Evolutionary conservation across 208 protist species (phyloP).

Genomic region (Jaenimonas drosophilae): DNA sequence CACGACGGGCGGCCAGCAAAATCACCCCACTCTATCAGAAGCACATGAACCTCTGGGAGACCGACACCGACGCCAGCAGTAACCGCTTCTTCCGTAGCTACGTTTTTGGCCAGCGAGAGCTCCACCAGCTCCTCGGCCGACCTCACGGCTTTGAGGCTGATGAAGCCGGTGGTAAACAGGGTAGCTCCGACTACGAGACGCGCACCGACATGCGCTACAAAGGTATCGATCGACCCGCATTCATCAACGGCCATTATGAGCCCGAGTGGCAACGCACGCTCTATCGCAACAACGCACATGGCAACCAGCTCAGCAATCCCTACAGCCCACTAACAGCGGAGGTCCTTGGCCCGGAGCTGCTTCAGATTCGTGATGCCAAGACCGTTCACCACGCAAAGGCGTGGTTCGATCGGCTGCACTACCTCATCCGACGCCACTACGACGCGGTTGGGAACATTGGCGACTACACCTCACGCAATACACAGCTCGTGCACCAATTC

Average conservation of each 20-base stretch:
- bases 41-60: constrained; percentile 84
- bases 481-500: constrained; percentile 80
- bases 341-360: constrained; percentile 67
- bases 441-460: constrained; percentile 83
- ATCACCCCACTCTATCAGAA: constrained; percentile 67
- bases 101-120: constrained; percentile 64
- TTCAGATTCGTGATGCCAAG: constrained; percentile 71
- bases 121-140: constrained; percentile 63
- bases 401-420: constrained; percentile 73
- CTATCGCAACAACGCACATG: constrained; percentile 51
- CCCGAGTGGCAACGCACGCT: constrained; percentile 66
- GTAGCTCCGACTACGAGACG: constrained; percentile 57
- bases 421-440: constrained; percentile 78
- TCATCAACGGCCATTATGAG: constrained; percentile 80
- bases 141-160: constrained; percentile 67
- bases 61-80: constrained; percentile 75
- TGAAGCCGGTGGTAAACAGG: constrained; percentile 34
- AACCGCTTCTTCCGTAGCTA: constrained; percentile 82
- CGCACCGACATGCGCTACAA: constrained; percentile 65
- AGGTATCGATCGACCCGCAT: constrained; percentile 50
- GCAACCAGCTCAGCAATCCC: constrained; percentile 48
- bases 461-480: constrained; percentile 62
- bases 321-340: constrained; percentile 43
- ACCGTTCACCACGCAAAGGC: constrained; percentile 76
- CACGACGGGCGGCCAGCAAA: constrained; percentile 54